Base-by-base conservation (phyloP, 306 rosid species). In the Chamaecrista fasciculata region DNA sequence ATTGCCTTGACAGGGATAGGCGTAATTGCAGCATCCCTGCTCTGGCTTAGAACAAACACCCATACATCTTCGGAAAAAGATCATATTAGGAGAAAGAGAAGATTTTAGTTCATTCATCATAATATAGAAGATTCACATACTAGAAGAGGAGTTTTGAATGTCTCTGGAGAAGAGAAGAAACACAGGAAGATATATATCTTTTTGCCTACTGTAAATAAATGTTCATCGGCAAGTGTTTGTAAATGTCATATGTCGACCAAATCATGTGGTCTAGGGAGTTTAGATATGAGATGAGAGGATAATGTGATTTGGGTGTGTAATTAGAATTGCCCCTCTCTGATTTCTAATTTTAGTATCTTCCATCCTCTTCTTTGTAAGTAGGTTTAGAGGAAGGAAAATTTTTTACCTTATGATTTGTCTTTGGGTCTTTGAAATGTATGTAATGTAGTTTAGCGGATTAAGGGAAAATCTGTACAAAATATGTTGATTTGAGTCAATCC, bases 1-100 rank as follows among this genome's bases (percentile, higher is more conserved):
- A 94, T 79, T 94, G 96, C 74, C 89, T 88, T 9, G 91, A 89
- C 61, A 82, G 95, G 86, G 99, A 91, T 65, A 75, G 88, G 39
- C 82, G 95, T 44, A 94, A 88, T 75, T 80, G 96, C 76, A 86
- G 96, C 83, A 86, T 94, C 83, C 86, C 97, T 76, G 85, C 99
- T 5, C 77, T 91, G 73, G 99, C 97, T 29, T 94, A 86, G 84
- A 73, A 72, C 61, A 23, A 23, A 29, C 31, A 49, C 65, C 5
- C 20, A 6, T 50, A 34, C 59, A 16, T 36, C 62, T 43, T 52
- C 49, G 77, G 65, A 78, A 18, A 28, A 18, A 50, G 3, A 51
- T 21, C 8, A 28, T 34, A 28, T 40, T 23, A 34, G 42, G 1
- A 20, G n/a, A 37, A 57, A 11, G n/a, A 24, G 43, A 37, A 37